Conservation (phyloP, 805 yeast genomes). For the Nakazawaea holstii region DNA sequence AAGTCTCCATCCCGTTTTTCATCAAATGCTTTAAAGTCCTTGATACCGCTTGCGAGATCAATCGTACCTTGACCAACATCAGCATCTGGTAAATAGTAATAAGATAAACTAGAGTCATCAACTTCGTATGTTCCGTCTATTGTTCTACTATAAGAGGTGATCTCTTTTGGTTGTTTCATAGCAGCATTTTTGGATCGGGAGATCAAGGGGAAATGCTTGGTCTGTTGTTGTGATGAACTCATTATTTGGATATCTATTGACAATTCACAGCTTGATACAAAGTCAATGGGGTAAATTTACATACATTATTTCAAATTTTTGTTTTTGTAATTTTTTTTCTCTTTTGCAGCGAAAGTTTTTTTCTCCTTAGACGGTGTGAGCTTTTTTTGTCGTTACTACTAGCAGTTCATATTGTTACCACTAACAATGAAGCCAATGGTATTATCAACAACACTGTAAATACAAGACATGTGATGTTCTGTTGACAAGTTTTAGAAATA, state of each 20-base stretch:
- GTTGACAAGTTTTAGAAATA: too few species aligned
- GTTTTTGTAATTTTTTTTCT: too few species aligned
- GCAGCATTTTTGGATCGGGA: slow-evolving; percentile 60
- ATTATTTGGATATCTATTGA: background rate
- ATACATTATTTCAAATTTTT: background rate
- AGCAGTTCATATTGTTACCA: too few species aligned
- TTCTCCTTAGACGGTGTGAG: too few species aligned
- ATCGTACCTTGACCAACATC: slow-evolving; percentile 50
- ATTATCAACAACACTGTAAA: too few species aligned
- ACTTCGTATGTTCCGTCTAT: slow-evolving; percentile 46
- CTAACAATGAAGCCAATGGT: too few species aligned
- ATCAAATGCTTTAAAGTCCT: slow-evolving; percentile 51
- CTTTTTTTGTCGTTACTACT: too few species aligned
- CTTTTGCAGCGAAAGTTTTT: too few species aligned
- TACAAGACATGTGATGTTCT: too few species aligned
- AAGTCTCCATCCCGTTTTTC: slow-evolving; percentile 54
- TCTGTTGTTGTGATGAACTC: slow-evolving; percentile 1
- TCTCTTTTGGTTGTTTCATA: slow-evolving; percentile 81
- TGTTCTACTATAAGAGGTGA: slow-evolving; percentile 61
- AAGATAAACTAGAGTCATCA: slow-evolving; percentile 53
- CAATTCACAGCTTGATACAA: background rate
- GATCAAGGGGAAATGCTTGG: slow-evolving; percentile 28
- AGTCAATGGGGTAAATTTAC: background rate
- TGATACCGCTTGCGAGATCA: slow-evolving; percentile 63
- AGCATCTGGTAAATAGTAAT: slow-evolving; percentile 77